Conservation (phyloP, 352 stramenopile species). For the Pythium coloratum region DNA sequence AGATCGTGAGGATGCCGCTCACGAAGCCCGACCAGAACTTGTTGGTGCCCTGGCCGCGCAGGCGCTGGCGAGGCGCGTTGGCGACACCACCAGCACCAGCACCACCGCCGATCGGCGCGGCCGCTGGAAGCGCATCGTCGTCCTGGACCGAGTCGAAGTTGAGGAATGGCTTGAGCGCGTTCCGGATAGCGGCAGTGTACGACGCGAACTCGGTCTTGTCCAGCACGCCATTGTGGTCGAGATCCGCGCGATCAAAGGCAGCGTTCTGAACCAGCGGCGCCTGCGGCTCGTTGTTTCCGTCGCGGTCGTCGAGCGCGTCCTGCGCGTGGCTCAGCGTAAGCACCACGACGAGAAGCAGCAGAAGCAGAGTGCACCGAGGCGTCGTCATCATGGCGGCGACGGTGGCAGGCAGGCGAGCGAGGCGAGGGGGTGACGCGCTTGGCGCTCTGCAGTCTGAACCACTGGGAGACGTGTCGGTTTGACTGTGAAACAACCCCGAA, state of each 20-base stretch:
- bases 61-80: conserved; percentile 33
- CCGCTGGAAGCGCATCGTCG: conserved; percentile 8
- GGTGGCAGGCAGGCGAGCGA: not conserved
- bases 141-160: conserved; percentile 21
- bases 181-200: conserved; percentile 57
- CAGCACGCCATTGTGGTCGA: conserved; percentile 69
- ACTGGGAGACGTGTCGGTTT: not conserved
- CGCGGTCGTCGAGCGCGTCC: conserved; percentile 12
- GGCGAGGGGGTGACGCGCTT: not conserved
- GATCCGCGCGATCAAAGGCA: conserved; percentile 67
- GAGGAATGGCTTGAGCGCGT: conserved; percentile 55
- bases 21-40: conserved; percentile 89
- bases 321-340: conserved; percentile 22
- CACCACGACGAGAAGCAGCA: conserved; percentile 26
- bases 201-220: conserved; percentile 64
- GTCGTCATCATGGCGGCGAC: not conserved
- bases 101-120: conserved; percentile 1
- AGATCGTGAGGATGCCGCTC: conserved; percentile 94
- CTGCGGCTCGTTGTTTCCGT: conserved; percentile 8
- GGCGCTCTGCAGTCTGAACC: not conserved
- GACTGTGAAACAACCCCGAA: not conserved
- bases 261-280: conserved; percentile 26
- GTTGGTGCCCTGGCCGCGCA: conserved; percentile 41
- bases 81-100: conserved; percentile 2
- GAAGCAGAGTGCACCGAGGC: conserved; percentile 20